Evolutionary conservation across 2,329 filamentous ascomycete species (phyloP).

Genomic region (Drechslerella stenobrocha): DNA sequence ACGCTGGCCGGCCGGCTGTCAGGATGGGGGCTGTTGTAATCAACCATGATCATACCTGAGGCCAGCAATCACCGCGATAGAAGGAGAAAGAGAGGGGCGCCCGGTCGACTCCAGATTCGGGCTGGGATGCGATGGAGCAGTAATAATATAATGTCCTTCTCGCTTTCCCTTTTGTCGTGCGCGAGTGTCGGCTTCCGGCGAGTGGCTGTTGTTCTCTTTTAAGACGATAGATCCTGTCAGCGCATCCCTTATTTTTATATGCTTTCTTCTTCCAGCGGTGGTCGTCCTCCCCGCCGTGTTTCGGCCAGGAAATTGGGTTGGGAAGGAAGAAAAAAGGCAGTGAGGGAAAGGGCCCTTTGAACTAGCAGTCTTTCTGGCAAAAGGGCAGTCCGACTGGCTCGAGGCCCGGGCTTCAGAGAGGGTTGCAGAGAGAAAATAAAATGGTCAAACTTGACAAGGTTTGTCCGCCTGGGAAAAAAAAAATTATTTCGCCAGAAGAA

Average conservation of each 20-base stretch:
- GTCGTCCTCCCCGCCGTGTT: slow-evolving; percentile 21
- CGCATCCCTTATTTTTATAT: slow-evolving; percentile 35
- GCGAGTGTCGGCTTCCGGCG: not conserved
- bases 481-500: too few relatives aligned
- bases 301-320: slow-evolving; percentile 36
- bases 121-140: not conserved
- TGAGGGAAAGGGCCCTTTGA: slow-evolving; percentile 29
- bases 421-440: slow-evolving; percentile 38
- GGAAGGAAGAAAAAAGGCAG: slow-evolving; percentile 40
- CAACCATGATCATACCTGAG: slow-evolving; percentile 54
- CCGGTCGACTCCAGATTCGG: slow-evolving; percentile 10
- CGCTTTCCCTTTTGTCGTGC: slow-evolving; percentile 1
- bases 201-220: slow-evolving; percentile 27
- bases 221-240: slow-evolving; percentile 27
- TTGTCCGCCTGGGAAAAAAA: slow-evolving; percentile 13
- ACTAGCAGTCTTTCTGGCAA: slow-evolving; percentile 8
- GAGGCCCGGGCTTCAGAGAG: slow-evolving; percentile 14
- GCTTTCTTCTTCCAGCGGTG: slow-evolving; percentile 8
- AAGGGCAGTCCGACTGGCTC: slow-evolving; percentile 25
- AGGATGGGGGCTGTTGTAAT: slow-evolving; percentile 52
- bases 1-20: slow-evolving; percentile 50
- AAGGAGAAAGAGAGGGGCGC: not conserved
- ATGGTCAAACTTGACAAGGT: slow-evolving; percentile 34
- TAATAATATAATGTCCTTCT: not conserved
- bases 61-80: slow-evolving; percentile 34